Evolutionary conservation across 495 filamentous ascomycete species (phyloP).

Genomic region (Tirmania nivea): DNA sequence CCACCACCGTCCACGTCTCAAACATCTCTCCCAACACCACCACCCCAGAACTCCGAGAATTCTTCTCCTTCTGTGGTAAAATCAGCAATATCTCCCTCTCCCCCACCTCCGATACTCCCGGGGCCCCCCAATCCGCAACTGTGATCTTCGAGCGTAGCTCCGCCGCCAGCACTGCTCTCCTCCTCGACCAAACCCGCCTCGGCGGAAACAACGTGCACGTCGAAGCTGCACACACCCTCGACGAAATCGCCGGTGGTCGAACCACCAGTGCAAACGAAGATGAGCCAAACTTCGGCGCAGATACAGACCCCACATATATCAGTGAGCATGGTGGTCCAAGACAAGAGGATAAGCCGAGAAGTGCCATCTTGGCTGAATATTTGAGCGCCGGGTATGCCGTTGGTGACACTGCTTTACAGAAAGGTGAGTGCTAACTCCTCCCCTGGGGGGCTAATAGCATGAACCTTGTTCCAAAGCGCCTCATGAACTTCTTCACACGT

Average conservation of each 20-base stretch:
- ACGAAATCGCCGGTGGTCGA: slow-evolving; percentile 36
- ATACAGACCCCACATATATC: slow-evolving; percentile 19
- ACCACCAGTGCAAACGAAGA: slow-evolving; percentile 26
- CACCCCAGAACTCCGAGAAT: slow-evolving; percentile 81
- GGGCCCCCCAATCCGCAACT: slow-evolving; percentile 51
- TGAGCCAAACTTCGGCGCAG: slow-evolving; percentile 16
- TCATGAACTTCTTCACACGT: no score
- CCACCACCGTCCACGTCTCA: slow-evolving; percentile 30
- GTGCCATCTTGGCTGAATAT: slow-evolving; percentile 85
- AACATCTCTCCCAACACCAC: slow-evolving; percentile 61
- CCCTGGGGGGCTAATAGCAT: no score
- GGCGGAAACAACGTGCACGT: slow-evolving; percentile 64
- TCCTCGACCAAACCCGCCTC: slow-evolving; percentile 87
- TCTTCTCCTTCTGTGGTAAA: slow-evolving; percentile 99
- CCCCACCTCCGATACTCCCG: slow-evolving; percentile 33
- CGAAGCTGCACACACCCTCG: slow-evolving; percentile 39
- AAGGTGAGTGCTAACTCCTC: slow-evolving; percentile 28
- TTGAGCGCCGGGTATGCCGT: slow-evolving; percentile 81
- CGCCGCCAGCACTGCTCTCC: slow-evolving; percentile 84
- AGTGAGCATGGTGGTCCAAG: slow-evolving; percentile 35
- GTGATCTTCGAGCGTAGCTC: slow-evolving; percentile 93
- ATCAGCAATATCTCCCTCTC: slow-evolving; percentile 63
- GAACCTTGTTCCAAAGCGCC: no score
- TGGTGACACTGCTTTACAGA: slow-evolving; percentile 63
- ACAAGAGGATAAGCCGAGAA: slow-evolving; percentile 87